Conservation (phyloP, 192 early-diverging fungal species). For the Rhizophagus clarus region DNA sequence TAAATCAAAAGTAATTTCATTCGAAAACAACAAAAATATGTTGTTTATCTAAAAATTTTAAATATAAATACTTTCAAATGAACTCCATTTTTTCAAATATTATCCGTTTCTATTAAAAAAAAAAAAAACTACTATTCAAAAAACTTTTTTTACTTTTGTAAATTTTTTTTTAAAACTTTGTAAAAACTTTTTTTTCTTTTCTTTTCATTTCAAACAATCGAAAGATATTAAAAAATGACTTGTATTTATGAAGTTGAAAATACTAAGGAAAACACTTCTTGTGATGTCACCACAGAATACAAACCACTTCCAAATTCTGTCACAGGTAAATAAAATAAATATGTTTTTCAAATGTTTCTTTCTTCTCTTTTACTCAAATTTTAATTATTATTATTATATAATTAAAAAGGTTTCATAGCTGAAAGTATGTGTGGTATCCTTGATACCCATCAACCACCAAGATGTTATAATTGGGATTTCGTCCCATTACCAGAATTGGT, state of each 20-base stretch:
- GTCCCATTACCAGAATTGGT: slow-evolving; percentile 43
- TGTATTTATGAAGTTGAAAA: background rate
- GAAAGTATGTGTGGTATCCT: slow-evolving; percentile 16
- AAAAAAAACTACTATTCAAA: background rate
- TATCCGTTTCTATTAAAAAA: background rate
- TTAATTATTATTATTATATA: background rate
- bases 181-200: background rate
- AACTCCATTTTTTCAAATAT: too few relatives aligned
- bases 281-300: background rate
- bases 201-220: too few relatives aligned
- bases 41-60: too few relatives aligned
- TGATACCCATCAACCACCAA: background rate
- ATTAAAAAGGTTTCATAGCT: background rate
- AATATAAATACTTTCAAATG: too few relatives aligned
- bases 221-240: background rate
- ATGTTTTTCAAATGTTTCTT: too few relatives aligned
- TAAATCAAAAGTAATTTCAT: too few relatives aligned
- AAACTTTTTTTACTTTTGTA: background rate
- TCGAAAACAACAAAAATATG: too few relatives aligned
- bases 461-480: background rate
- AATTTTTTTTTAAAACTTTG: background rate
- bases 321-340: background rate
- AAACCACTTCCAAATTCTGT: background rate
- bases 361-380: background rate
- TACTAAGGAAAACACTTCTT: background rate